Conservation (phyloP, 1,139 yeast species). For the Kodamaea arcana region DNA sequence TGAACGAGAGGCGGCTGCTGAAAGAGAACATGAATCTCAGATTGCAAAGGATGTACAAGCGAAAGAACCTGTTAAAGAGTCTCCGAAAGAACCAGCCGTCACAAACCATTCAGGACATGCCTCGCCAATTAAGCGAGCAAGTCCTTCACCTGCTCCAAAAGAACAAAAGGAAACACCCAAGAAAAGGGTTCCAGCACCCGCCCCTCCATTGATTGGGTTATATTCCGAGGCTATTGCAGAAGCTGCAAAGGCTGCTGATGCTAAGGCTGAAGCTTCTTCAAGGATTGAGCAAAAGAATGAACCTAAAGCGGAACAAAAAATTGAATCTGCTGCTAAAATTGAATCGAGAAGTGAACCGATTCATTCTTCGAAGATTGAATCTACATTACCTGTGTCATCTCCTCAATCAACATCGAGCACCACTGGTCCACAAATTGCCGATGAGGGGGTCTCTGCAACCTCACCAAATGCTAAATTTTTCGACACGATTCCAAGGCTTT, state of each 20-base stretch:
- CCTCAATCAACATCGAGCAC: conserved; percentile 1
- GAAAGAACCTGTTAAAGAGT: background rate
- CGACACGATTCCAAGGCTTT: conserved; percentile 29
- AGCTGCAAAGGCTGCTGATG: conserved; percentile 2
- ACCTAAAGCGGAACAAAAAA: background rate
- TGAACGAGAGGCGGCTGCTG: conserved; percentile 12
- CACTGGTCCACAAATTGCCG: conserved; percentile 3
- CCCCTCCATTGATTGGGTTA: background rate
- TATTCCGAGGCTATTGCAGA: background rate
- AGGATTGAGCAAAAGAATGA: too few species aligned
- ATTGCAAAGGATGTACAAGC: too few species aligned
- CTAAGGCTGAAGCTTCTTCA: background rate
- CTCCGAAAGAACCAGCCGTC: background rate
- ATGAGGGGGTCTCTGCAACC: conserved; percentile 1
- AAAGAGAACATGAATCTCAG: conserved; percentile 1
- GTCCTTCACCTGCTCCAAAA: conserved; percentile 1
- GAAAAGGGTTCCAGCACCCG: background rate
- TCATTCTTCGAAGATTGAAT: background rate
- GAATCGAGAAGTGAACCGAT: conserved; percentile 1
- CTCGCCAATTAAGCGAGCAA: conserved; percentile 1
- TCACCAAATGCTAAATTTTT: conserved; percentile 14
- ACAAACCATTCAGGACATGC: background rate
- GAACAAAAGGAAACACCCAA: conserved; percentile 4
- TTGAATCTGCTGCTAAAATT: background rate
- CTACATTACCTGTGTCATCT: background rate